Evolutionary conservation across 768 basidiomycete genomes (phyloP), one percentile per base, ranked within the genome.

Genomic region (Suillus alpinus): DNA sequence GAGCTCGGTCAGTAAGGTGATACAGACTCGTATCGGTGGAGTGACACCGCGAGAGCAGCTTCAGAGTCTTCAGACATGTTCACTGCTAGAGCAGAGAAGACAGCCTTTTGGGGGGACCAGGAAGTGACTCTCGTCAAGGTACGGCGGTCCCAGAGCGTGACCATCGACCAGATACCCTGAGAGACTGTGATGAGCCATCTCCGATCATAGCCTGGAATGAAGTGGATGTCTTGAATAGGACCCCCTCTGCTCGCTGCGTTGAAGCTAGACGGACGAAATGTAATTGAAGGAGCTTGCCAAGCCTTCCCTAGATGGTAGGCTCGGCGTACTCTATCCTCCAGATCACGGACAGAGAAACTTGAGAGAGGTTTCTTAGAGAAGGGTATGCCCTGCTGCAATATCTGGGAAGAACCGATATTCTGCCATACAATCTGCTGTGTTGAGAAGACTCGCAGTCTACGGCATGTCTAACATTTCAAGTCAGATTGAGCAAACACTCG

Each of bases 81-180:
- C 41, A 88, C 67, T 2, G 76, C 74, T 56, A 87, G 73, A 2
- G 80, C 82, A 41, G 76, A 79, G 60, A 88, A 83, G 8, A 87
- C 67, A 0, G 78, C 81, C 16, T 81, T 81, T 56, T 80, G 77
- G 0, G 78, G 81, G 31, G 78, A 80, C 87, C 88, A 88, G 55
- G 82, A 76, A 14, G 77, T 79, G 14, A 71, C 68, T 9, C 66
- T 62, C 32, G 58, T 62, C 26, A 83, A 65, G 14, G 66, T 59
- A 44, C 65, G 57, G 31, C 58, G 67, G 58, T 84, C 78, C 84
- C 88, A 87, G 20, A 86, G 65, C 1, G 78, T 75, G 51, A 89
- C 65, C 18, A 77, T 74, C 43, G 84, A 83, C 88, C 88, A 89
- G 55, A 89, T 81, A 6, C 79, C 77, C 61, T 82, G 82, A 4